These are phyloP conservation scores for Dendrobium huoshanense DNA, from an alignment of 106 monocot species.

Conservation along the genomic window DNA sequence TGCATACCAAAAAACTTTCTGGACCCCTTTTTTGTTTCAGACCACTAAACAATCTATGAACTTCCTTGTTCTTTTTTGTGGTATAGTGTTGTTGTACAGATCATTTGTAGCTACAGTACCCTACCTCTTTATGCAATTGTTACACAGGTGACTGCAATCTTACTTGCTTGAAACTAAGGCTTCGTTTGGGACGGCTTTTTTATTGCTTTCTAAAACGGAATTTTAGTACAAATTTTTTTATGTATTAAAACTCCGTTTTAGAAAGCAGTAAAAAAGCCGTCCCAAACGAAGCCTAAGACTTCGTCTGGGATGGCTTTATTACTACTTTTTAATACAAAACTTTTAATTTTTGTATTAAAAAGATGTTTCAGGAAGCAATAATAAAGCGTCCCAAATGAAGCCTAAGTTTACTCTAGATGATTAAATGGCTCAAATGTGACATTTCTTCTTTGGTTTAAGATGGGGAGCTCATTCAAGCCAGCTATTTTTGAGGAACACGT, in stretches of 20 bases:
- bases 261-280: no score
- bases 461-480: slow-evolving; percentile 63
- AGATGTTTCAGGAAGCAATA: no score
- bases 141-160: slow-evolving; percentile 41
- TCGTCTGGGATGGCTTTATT: no score
- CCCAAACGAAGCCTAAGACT: no score
- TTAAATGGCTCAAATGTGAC: slow-evolving; percentile 1
- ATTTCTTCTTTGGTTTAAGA: slow-evolving; percentile 19
- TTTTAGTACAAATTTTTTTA: no score
- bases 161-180: background rate
- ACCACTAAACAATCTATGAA: background rate
- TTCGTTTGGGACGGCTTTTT: no score
- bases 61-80: background rate
- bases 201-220: no score
- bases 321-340: no score
- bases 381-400: no score
- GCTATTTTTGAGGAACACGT: slow-evolving; percentile 57
- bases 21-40: no score
- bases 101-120: slow-evolving; percentile 66
- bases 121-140: slow-evolving; percentile 65
- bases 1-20: background rate
- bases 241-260: no score
- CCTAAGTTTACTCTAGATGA: background rate
- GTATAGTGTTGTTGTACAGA: slow-evolving; percentile 21
- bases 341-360: no score